These are phyloP conservation scores for Cladophialophora immunda DNA, from an alignment of 2,329 filamentous ascomycete genomes.

Conservation along the genomic window DNA sequence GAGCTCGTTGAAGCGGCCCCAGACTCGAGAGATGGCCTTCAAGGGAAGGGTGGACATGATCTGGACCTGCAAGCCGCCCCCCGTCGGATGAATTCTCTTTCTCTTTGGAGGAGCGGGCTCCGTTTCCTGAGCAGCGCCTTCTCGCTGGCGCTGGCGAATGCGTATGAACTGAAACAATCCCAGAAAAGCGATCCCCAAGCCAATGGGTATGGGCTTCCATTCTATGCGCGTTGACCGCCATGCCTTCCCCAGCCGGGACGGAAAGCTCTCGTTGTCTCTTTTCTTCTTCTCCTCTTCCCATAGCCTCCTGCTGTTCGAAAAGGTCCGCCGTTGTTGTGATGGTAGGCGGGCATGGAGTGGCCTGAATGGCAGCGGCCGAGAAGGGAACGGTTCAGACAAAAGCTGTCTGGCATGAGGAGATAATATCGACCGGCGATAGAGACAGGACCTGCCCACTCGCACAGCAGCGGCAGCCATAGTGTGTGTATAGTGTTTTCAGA, in stretches of 20 bases:
- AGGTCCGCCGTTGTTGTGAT: constrained; percentile 38
- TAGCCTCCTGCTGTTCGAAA: constrained; percentile 53
- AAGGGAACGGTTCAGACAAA: constrained; percentile 8
- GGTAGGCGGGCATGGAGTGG: constrained; percentile 6
- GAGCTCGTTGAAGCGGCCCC: constrained; percentile 91
- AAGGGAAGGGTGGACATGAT: constrained; percentile 92
- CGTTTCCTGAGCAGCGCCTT: constrained; percentile 57
- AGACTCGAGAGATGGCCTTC: constrained; percentile 87
- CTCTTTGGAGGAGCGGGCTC: constrained; percentile 59
- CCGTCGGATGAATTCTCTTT: constrained; percentile 77
- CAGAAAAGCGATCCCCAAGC: constrained; percentile 83
- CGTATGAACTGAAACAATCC: constrained; percentile 86
- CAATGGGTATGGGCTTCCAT: constrained; percentile 92
- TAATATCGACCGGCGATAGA: constrained; percentile 34
- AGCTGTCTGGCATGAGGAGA: constrained; percentile 1
- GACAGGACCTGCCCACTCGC: constrained; percentile 36
- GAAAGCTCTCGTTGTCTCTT: constrained; percentile 63
- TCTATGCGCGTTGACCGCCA: constrained; percentile 73
- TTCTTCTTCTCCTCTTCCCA: constrained; percentile 47
- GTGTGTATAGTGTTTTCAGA: neutral
- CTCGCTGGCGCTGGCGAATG: constrained; percentile 59
- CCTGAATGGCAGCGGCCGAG: neutral
- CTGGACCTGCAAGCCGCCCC: constrained; percentile 85
- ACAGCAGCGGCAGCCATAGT: constrained; percentile 25
- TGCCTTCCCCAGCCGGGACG: constrained; percentile 65